Percentiles rank a stretch among this genome's conserved stretches.
Evolutionary conservation across 1,284 basidiomycete species (phyloP).

Genomic region (Malassezia equina): DNA sequence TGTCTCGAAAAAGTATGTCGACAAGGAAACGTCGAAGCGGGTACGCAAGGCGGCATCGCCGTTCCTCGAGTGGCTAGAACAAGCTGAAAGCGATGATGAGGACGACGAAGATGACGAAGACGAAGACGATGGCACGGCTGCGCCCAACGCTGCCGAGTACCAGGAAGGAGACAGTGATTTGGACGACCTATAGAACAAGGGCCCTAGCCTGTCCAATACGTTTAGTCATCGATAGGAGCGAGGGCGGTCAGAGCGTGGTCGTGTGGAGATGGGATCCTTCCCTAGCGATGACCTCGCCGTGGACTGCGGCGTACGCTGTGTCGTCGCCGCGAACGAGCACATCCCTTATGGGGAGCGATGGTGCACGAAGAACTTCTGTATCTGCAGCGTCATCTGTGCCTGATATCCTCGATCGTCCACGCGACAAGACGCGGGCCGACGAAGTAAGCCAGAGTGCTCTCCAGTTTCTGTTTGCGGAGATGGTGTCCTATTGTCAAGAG

Average conservation of each 20-base stretch:
- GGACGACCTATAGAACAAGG: constrained; percentile 27
- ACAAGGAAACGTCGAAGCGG: constrained; percentile 88
- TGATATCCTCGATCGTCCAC: constrained; percentile 38
- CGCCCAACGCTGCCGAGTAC: constrained; percentile 18
- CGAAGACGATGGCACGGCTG: constrained; percentile 18
- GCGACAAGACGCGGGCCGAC: constrained; percentile 26
- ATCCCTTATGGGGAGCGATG: not conserved
- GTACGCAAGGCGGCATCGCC: constrained; percentile 90
- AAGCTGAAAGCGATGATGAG: constrained; percentile 41
- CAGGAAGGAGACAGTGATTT: constrained; percentile 38
- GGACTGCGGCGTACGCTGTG: constrained; percentile 1
- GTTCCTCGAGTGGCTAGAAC: constrained; percentile 57
- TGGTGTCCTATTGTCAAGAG: constrained; percentile 69
- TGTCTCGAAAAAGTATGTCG: constrained; percentile 89
- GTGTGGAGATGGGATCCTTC: not conserved
- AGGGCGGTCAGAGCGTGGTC: not conserved
- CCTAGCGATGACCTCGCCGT: not conserved
- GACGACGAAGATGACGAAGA: constrained; percentile 31
- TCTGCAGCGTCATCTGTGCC: constrained; percentile 1
- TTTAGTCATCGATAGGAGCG: not conserved
- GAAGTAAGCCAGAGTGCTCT: constrained; percentile 29
- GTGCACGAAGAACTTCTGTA: not conserved
- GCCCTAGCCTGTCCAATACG: not conserved
- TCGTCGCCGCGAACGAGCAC: not conserved
- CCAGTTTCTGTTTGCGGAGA: constrained; percentile 37